Evolutionary conservation across 306 rosid genomes (phyloP).

Genomic region (Glycyrrhiza uralensis): DNA sequence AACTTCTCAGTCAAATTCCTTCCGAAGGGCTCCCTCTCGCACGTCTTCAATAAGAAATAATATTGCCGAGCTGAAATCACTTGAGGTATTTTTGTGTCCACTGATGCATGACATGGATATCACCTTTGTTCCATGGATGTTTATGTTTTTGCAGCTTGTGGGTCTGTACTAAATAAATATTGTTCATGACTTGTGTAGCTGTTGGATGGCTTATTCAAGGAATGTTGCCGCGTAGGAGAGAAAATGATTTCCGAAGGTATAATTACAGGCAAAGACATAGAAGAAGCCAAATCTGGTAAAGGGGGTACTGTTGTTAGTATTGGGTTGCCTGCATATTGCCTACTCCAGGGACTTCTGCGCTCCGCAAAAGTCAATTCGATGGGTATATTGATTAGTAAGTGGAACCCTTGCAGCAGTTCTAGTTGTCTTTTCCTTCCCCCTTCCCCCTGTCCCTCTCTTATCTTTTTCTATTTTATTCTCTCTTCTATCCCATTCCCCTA

Average conservation of each 20-base stretch:
- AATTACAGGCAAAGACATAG: constrained; percentile 61
- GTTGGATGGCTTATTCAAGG: constrained; percentile 67
- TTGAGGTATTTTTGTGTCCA: constrained; percentile 59
- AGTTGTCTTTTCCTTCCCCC: neutral
- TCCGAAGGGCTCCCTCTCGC: constrained; percentile 53
- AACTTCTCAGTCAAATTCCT: constrained; percentile 35
- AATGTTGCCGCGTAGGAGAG: constrained; percentile 54
- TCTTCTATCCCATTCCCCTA: neutral
- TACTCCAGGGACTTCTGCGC: constrained; percentile 73
- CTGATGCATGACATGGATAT: neutral
- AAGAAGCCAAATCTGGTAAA: constrained; percentile 64
- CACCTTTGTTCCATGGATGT: neutral
- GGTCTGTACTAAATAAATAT: constrained; percentile 26
- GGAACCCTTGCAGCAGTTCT: neutral
- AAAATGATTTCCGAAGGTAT: constrained; percentile 69
- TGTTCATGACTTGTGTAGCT: constrained; percentile 47
- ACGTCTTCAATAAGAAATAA: constrained; percentile 49
- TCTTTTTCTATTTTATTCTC: neutral
- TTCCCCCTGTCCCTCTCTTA: too few relatives aligned
- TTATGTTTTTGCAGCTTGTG: neutral
- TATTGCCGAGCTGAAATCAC: constrained; percentile 62
- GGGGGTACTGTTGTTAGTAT: constrained; percentile 70
- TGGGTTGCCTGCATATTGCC: constrained; percentile 85
- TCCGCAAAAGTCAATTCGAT: constrained; percentile 59
- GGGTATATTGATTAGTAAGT: constrained; percentile 74